Evolutionary conservation across 1,139 yeast genomes (phyloP), one percentile per base, ranked within the genome.

Genomic region (Candida pseudoviswanathii): DNA sequence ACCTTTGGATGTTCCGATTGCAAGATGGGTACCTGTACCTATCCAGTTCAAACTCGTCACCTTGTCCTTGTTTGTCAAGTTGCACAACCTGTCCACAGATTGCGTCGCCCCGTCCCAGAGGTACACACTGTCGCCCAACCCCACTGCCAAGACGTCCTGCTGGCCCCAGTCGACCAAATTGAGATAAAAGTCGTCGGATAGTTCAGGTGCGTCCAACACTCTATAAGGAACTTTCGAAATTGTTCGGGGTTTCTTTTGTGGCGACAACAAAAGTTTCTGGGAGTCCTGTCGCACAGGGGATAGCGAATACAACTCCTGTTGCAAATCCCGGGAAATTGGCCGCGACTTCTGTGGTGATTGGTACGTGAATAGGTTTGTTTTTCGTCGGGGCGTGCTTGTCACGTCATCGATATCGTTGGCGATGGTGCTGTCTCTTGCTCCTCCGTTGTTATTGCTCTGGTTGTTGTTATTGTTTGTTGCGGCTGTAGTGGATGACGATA

Each of bases 151-250:
- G 29, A 89, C 73, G 66, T 92, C 96, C 54, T 86, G 91, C 33
- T 89, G 82, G 0, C 98, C 97, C 99, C 99, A 94, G 65, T 94
- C 98, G 1, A 94, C 89, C 52, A 94, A 73, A 63, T 94, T 95
- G 41, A 91, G 76, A 64, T 94, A 94, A 63, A 92, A 94, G 66
- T 94, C 98, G 65, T 95, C 99, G 8, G 91, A 89, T 36, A 95
- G 73, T 51, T 91, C 96, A 0, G 99, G 99, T 0, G 99, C 99
- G 70, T 94, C 99, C 42, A 94, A 78, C 3, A 94, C 97, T 52
- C 97, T 78, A 63, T 88, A 91, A 0, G 99, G 99, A 0, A 91
- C 90, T 61, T 88, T 89, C 9, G 92, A 78, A 6, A 94, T 89
- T 34, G 80, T 80, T 46, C 99, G 71, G 0, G 89, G 82, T 59